phyloP scores from a whole-genome alignment of 768 basidiomycete genomes.

The Austroboletus festivus region DNA sequence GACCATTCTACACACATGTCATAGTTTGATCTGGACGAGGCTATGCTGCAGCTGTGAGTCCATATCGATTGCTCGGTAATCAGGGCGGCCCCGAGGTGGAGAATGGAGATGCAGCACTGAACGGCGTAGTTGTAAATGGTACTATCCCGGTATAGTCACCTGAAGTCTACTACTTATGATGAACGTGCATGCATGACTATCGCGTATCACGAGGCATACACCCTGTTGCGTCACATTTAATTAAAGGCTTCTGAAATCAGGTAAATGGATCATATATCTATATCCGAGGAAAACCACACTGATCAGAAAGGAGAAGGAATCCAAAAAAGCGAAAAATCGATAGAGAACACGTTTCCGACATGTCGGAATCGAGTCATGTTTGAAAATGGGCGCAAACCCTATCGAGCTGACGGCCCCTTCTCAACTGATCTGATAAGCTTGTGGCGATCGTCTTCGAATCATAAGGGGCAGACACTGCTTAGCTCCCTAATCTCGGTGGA shows the following conservation, averaged over 20 bases:
- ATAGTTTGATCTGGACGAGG: conserved; percentile 2
- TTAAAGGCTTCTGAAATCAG: neutral
- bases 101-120: neutral
- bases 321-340: neutral
- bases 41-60: neutral
- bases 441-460: neutral
- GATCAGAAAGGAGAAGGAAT: neutral
- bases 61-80: conserved; percentile 6
- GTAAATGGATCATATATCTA: neutral
- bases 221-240: no score
- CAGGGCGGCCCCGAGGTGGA: conserved; percentile 3
- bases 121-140: neutral
- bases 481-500: neutral
- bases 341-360: conserved; percentile 1
- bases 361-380: neutral
- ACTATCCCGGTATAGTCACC: neutral
- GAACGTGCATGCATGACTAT: neutral
- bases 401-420: neutral
- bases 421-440: conserved; percentile 2
- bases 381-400: conserved; percentile 9
- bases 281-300: conserved; percentile 14
- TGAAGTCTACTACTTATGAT: neutral
- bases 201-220: no score
- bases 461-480: neutral
- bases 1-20: neutral